Evolutionary conservation across 2,329 filamentous ascomycete genomes (phyloP).

Genomic region (Trichophyton equinum): DNA sequence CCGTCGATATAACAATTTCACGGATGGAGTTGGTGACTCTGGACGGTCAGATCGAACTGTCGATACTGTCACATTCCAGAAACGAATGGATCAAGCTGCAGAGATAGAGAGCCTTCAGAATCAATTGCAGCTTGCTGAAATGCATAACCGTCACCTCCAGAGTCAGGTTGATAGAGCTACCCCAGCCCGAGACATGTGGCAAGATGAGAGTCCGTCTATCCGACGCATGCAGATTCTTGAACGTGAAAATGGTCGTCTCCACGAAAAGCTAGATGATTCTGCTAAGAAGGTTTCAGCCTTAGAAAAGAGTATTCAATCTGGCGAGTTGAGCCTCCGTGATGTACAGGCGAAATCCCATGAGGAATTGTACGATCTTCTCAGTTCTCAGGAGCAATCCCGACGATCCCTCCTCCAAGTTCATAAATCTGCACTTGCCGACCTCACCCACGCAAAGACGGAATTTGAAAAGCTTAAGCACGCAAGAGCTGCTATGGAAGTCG

Average conservation of each 20-base stretch:
- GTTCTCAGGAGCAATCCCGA: constrained; percentile 81
- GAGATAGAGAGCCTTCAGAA: constrained; percentile 90
- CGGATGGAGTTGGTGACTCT: constrained; percentile 55
- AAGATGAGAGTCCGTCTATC: constrained; percentile 66
- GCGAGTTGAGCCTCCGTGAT: constrained; percentile 78
- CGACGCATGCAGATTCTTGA: constrained; percentile 82
- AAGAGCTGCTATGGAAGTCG: constrained; percentile 67
- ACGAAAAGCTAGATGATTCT: constrained; percentile 91
- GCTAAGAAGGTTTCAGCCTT: constrained; percentile 80
- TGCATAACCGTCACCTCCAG: constrained; percentile 89
- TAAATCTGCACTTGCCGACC: constrained; percentile 71
- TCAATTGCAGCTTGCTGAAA: constrained; percentile 82
- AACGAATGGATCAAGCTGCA: constrained; percentile 77
- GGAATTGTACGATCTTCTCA: constrained; percentile 83
- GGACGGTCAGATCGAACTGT: constrained; percentile 72
- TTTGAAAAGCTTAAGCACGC: constrained; percentile 78
- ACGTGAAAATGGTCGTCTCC: constrained; percentile 77
- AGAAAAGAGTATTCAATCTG: constrained; percentile 74
- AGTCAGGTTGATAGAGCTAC: constrained; percentile 65
- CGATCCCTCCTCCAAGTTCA: constrained; percentile 70
- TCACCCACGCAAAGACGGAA: constrained; percentile 73
- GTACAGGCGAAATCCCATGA: constrained; percentile 89
- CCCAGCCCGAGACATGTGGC: constrained; percentile 47
- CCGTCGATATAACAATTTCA: constrained; percentile 55
- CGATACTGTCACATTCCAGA: constrained; percentile 73